Percentiles rank a stretch among this genome's conserved stretches.
Evolutionary conservation across 2,329 filamentous ascomycete species (phyloP).

Genomic region (Zasmidium cellare): DNA sequence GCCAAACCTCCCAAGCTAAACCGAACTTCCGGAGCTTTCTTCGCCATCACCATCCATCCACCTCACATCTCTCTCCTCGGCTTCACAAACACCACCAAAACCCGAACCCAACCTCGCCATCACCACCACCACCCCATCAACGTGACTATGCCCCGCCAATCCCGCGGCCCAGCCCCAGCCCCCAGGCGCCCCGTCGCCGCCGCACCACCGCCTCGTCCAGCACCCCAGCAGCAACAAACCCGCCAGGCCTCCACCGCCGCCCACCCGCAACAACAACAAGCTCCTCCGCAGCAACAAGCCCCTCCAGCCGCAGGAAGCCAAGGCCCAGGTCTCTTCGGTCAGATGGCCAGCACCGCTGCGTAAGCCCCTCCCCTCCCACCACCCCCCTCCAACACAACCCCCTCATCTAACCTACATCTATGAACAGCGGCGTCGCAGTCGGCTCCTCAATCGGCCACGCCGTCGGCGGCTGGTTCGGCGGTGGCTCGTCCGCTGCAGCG

Average conservation of each 20-base stretch:
- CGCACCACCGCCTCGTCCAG: constrained; percentile 51
- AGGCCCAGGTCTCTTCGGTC: constrained; percentile 84
- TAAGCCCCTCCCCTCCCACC: constrained; percentile 57
- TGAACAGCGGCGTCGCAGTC: constrained; percentile 88
- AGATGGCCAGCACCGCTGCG: constrained; percentile 98
- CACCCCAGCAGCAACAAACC: constrained; percentile 64
- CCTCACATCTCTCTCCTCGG: neutral
- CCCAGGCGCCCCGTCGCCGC: constrained; percentile 46
- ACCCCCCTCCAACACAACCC: neutral
- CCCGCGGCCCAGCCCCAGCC: constrained; percentile 45
- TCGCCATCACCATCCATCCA: neutral
- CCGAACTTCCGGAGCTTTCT: neutral
- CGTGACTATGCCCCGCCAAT: constrained; percentile 49
- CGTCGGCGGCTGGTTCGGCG: constrained; percentile 83
- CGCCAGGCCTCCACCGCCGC: constrained; percentile 54
- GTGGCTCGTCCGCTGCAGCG: constrained; percentile 47
- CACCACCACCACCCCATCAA: neutral
- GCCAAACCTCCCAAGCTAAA: neutral
- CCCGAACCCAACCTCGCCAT: neutral
- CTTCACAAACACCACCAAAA: too few species aligned
- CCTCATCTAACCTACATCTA: constrained; percentile 25
- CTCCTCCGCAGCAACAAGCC: constrained; percentile 49
- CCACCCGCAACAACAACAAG: constrained; percentile 45
- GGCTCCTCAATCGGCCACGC: constrained; percentile 95
- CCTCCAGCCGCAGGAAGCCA: constrained; percentile 45